Evolutionary conservation across 176 grass and related monocot species (phyloP).

Genomic region (Echinochloa phyllopogon): DNA sequence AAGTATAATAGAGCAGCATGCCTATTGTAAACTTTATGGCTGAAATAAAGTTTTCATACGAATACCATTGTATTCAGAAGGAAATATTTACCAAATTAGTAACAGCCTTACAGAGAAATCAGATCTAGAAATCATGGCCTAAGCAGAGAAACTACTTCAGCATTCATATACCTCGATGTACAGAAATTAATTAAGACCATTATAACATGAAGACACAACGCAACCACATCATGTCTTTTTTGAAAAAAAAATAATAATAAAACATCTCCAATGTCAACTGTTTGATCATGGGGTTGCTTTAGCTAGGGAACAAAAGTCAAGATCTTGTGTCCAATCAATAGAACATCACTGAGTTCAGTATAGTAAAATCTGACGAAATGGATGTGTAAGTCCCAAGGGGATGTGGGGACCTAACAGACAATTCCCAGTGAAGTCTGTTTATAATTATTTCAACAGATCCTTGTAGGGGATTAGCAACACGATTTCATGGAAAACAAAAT

Average conservation of each 20-base stretch:
- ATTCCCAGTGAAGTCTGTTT: neutral
- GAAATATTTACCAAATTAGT: slow-evolving; percentile 8
- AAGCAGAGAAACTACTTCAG: neutral
- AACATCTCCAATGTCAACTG: neutral
- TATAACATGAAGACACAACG: neutral
- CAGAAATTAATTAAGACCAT: neutral
- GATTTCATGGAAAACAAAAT: neutral
- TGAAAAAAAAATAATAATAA: no score
- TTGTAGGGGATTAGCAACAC: neutral
- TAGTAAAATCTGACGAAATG: neutral
- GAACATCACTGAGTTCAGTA: neutral
- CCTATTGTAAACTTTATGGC: neutral
- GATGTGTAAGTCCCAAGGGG: neutral
- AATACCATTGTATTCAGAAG: neutral
- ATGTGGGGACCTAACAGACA: neutral
- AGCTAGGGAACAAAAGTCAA: neutral
- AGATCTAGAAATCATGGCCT: neutral
- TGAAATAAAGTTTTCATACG: slow-evolving; percentile 11
- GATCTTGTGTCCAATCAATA: neutral
- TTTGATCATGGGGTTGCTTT: neutral
- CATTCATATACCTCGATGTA: neutral
- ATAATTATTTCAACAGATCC: neutral
- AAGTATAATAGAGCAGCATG: neutral
- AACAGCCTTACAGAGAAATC: neutral
- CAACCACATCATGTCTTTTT: neutral